A percentile compares a stretch with the other conserved stretches of the same genome.
Evolutionary conservation across 75 land plant species (phyloP).

Genomic region (Pinus taeda): DNA sequence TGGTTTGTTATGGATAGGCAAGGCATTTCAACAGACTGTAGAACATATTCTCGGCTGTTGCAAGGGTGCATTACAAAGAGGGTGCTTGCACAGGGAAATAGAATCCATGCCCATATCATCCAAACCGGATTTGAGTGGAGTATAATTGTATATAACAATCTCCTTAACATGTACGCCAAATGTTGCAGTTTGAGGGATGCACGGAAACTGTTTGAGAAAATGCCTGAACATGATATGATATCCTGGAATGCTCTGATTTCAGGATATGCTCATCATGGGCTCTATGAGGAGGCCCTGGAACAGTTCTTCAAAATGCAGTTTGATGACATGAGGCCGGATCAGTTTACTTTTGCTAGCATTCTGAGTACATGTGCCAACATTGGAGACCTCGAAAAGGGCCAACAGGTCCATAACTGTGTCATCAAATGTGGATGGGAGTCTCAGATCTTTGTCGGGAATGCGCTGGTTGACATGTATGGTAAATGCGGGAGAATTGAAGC

Average conservation of each 20-base stretch:
- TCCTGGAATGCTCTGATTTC: constrained; percentile 17
- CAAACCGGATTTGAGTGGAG: background rate
- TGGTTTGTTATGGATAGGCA: background rate
- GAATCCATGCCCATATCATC: constrained; percentile 10
- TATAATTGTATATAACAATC: constrained; percentile 6
- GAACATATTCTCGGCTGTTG: constrained; percentile 6
- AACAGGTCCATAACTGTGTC: constrained; percentile 1
- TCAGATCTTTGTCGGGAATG: constrained; percentile 4
- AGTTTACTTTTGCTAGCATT: constrained; percentile 4
- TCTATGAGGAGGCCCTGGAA: background rate
- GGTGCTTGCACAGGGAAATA: constrained; percentile 12
- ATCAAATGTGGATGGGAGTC: constrained; percentile 12
- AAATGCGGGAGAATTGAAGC: constrained; percentile 10
- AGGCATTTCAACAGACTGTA: background rate
- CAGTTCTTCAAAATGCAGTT: constrained; percentile 9
- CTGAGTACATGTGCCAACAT: constrained; percentile 13
- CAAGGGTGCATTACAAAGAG: constrained; percentile 11
- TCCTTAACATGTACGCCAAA: constrained; percentile 13
- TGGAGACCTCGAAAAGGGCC: constrained; percentile 3
- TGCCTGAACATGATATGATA: constrained; percentile 12
- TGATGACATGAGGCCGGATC: constrained; percentile 1
- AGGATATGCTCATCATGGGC: constrained; percentile 10
- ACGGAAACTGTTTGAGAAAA: constrained; percentile 1
- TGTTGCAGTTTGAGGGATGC: constrained; percentile 13
- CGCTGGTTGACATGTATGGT: constrained; percentile 14